phyloP scores from a whole-genome alignment of 495 filamentous ascomycete genomes.

The Acidiella bohemica region DNA sequence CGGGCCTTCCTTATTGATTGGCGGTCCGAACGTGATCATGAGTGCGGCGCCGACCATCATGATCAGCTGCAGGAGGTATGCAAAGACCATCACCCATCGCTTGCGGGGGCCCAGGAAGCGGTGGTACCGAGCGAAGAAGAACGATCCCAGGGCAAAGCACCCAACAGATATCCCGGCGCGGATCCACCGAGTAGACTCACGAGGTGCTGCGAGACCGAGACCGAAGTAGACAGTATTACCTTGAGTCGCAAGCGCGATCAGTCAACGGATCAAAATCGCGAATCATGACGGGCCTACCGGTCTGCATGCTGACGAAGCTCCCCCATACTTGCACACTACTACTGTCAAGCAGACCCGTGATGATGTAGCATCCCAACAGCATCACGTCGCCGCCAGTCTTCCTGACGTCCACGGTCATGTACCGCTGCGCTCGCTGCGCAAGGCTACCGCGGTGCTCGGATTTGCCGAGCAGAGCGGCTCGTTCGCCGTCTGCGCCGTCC shows the following conservation, averaged over 20 bases:
- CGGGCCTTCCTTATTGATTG: slow-evolving; percentile 22
- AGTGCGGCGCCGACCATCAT: slow-evolving; percentile 43
- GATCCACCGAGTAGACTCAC: slow-evolving; percentile 43
- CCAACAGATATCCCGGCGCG: slow-evolving; percentile 49
- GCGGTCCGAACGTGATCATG: slow-evolving; percentile 39
- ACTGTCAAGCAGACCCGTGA: slow-evolving; percentile 62
- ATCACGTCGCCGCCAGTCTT: slow-evolving; percentile 42
- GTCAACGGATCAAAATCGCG: too few relatives aligned
- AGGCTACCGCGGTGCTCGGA: not conserved
- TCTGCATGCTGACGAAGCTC: slow-evolving; percentile 68
- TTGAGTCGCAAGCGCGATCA: slow-evolving; percentile 4
- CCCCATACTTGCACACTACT: slow-evolving; percentile 60
- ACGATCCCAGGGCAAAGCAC: slow-evolving; percentile 54
- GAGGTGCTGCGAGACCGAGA: slow-evolving; percentile 46
- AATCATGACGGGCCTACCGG: slow-evolving; percentile 31
- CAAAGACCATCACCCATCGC: slow-evolving; percentile 49
- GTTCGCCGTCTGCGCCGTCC: slow-evolving; percentile 6
- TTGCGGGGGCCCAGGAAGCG: slow-evolving; percentile 39
- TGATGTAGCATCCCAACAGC: slow-evolving; percentile 53
- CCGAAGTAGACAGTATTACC: slow-evolving; percentile 62
- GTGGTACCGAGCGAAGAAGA: slow-evolving; percentile 51
- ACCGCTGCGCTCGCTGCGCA: slow-evolving; percentile 13
- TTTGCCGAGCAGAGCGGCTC: slow-evolving; percentile 19
- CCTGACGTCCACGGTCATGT: slow-evolving; percentile 37
- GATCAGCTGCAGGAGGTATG: slow-evolving; percentile 43